A percentile compares a stretch with the other conserved stretches of the same genome.
Evolutionary conservation across 2,329 filamentous ascomycete genomes (phyloP).

Genomic region (Fonsecaea nubica): DNA sequence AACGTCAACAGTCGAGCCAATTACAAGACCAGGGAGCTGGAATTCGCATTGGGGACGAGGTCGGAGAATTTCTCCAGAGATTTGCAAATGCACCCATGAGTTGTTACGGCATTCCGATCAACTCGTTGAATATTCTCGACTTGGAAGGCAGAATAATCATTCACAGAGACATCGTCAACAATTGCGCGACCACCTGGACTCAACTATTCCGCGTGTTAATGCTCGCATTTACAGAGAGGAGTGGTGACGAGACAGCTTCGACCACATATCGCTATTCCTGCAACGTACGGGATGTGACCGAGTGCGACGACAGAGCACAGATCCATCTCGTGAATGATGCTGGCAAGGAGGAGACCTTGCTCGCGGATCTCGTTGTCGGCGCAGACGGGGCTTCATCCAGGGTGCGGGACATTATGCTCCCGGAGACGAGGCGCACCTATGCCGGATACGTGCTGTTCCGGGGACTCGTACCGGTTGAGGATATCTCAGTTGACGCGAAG

Average conservation of each 20-base stretch:
- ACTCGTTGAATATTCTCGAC: conserved; percentile 2
- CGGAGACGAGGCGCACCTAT: conserved; percentile 27
- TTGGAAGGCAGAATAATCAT: neutral
- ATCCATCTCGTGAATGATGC: neutral
- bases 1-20: conserved; percentile 27
- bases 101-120: conserved; percentile 18
- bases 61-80: conserved; percentile 25
- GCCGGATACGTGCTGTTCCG: conserved; percentile 52
- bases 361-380: conserved; percentile 31
- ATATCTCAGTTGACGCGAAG: conserved; percentile 45
- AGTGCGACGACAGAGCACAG: conserved; percentile 2
- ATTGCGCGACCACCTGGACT: conserved; percentile 30
- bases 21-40: conserved; percentile 36
- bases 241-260: conserved; percentile 11
- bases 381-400: conserved; percentile 34
- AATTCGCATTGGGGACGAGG: conserved; percentile 26
- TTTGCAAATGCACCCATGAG: conserved; percentile 20
- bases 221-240: conserved; percentile 31
- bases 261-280: conserved; percentile 20
- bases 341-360: conserved; percentile 6
- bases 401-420: conserved; percentile 25
- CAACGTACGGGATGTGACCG: conserved; percentile 14
- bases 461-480: conserved; percentile 49
- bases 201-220: conserved; percentile 31
- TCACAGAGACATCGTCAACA: neutral